These are phyloP conservation scores for Linum usitatissimum DNA, from an alignment of 345 rosid species.

Conservation along the genomic window DNA sequence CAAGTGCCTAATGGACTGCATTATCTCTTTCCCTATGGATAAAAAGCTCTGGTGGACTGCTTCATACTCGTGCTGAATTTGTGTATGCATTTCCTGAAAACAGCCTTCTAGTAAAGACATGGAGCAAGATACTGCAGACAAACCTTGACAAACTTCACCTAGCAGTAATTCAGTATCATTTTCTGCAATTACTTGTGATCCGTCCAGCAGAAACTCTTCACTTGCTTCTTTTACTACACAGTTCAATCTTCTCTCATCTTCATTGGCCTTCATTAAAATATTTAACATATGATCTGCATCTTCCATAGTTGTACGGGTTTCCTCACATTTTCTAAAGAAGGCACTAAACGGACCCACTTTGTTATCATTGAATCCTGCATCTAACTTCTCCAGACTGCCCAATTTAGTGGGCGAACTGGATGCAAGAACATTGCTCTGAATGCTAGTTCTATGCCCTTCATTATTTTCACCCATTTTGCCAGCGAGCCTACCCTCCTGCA, in stretches of 20 bases:
- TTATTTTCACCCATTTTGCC: conserved; percentile 25
- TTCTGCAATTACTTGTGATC: conserved; percentile 36
- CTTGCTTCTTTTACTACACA: conserved; percentile 45
- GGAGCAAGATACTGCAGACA: conserved; percentile 36
- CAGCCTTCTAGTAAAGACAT: conserved; percentile 48
- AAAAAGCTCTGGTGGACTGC: conserved; percentile 34
- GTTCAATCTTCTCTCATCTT: conserved; percentile 41
- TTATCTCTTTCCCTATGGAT: conserved; percentile 38
- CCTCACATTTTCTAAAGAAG: conserved; percentile 56
- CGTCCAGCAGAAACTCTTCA: conserved; percentile 43
- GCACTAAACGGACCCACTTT: conserved; percentile 30
- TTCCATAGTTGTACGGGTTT: conserved; percentile 52
- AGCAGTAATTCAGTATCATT: conserved; percentile 39
- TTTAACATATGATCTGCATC: conserved; percentile 66
- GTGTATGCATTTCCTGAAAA: conserved; percentile 47
- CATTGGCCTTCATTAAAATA: conserved; percentile 53
- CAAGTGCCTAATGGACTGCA: conserved; percentile 27
- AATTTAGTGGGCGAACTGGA: conserved; percentile 13
- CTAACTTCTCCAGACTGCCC: conserved; percentile 19
- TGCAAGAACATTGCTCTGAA: conserved; percentile 2
- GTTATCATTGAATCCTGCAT: conserved; percentile 31
- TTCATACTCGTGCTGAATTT: conserved; percentile 41
- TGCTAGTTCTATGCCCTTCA: conserved; percentile 29
- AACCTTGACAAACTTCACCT: conserved; percentile 29
- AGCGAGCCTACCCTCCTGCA: conserved; percentile 26